phyloP scores from a whole-genome alignment of 2,329 filamentous ascomycete genomes.

The Shiraia sp. region DNA sequence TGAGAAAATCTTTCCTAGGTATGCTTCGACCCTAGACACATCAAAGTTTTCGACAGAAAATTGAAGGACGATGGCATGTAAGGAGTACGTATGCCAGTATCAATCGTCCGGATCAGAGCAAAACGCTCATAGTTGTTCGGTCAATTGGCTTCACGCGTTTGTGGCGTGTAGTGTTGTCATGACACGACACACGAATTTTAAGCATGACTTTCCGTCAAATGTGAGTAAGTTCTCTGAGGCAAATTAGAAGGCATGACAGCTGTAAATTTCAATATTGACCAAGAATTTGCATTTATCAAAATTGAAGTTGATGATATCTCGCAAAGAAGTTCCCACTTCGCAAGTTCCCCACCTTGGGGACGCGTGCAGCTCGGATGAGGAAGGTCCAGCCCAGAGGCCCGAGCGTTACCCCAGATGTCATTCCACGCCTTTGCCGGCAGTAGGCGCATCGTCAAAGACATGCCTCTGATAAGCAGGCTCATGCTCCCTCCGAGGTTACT shows the following conservation, averaged over 20 bases:
- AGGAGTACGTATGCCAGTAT: too few species aligned
- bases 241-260: not conserved
- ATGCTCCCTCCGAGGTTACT: slow-evolving; percentile 4
- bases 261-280: too few species aligned
- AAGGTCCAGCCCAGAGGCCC: slow-evolving; percentile 20
- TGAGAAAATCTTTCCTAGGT: too few species aligned
- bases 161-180: too few species aligned
- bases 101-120: not conserved
- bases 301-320: not conserved
- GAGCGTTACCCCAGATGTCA: slow-evolving; percentile 3
- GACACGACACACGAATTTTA: too few species aligned
- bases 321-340: slow-evolving; percentile 1
- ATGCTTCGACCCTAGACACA: too few species aligned
- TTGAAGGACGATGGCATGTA: too few species aligned
- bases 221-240: not conserved
- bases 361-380: slow-evolving; percentile 4
- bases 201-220: not conserved
- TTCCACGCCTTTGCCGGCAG: not conserved
- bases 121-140: not conserved
- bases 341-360: not conserved
- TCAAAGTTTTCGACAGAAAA: too few species aligned
- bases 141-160: too few species aligned
- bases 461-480: slow-evolving; percentile 15
- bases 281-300: too few species aligned
- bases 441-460: slow-evolving; percentile 10